A percentile compares a stretch with the other conserved stretches of the same genome.
These are phyloP conservation scores for Trametes gibbosa DNA, from an alignment of 768 basidiomycete species.

Conservation along the genomic window DNA sequence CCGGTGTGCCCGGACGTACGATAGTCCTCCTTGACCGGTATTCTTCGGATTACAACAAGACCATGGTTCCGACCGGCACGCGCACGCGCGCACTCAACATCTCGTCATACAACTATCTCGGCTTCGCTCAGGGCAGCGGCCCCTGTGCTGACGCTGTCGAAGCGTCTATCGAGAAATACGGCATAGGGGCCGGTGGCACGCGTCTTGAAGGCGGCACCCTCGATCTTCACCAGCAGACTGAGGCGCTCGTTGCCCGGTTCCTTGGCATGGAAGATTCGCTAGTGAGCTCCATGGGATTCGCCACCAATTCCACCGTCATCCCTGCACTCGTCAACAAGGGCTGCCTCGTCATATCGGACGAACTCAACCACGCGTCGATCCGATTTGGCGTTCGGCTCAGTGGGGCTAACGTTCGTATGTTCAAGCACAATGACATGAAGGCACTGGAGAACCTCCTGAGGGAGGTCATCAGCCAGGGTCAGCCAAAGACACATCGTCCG, in stretches of 20 bases:
- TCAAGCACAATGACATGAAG: slow-evolving; percentile 95
- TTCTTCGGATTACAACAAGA: slow-evolving; percentile 78
- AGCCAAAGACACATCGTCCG: slow-evolving; percentile 95
- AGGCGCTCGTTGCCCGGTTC: slow-evolving; percentile 87
- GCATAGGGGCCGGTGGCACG: slow-evolving; percentile 71
- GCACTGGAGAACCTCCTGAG: slow-evolving; percentile 76
- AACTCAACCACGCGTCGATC: slow-evolving; percentile 94
- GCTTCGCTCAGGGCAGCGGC: slow-evolving; percentile 91
- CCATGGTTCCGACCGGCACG: slow-evolving; percentile 72
- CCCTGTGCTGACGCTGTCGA: slow-evolving; percentile 95
- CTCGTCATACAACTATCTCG: slow-evolving; percentile 98
- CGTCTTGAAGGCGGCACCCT: slow-evolving; percentile 83
- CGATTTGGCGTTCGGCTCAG: slow-evolving; percentile 88
- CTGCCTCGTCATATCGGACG: slow-evolving; percentile 93
- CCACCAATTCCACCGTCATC: slow-evolving; percentile 90
- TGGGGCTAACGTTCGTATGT: slow-evolving; percentile 86
- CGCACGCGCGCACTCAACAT: slow-evolving; percentile 91
- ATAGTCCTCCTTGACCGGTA: slow-evolving; percentile 82
- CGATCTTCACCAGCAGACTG: slow-evolving; percentile 78
- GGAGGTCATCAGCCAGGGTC: slow-evolving; percentile 95
- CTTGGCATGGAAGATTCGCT: slow-evolving; percentile 88
- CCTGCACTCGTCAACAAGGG: slow-evolving; percentile 91
- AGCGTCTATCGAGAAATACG: slow-evolving; percentile 76
- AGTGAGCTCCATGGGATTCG: slow-evolving; percentile 95
- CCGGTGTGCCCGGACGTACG: slow-evolving; percentile 94